Conservation (phyloP, 495 filamentous ascomycete genomes). For the Neurospora sp. region DNA sequence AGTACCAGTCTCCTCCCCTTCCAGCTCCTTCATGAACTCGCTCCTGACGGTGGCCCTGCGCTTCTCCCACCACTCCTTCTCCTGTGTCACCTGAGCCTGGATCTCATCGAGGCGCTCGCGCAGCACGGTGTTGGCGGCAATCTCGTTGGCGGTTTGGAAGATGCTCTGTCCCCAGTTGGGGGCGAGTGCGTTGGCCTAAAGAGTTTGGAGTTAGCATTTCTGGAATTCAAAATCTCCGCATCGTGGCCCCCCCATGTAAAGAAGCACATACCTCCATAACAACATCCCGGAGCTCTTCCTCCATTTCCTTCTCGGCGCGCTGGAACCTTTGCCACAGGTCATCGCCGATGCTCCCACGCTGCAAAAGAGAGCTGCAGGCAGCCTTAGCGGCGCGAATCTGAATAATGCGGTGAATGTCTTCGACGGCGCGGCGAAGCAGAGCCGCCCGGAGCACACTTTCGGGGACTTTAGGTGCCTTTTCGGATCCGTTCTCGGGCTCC, state of each 20-base stretch:
- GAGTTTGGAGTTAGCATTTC: slow-evolving; percentile 1
- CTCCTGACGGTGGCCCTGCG: slow-evolving; percentile 55
- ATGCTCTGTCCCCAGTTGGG: slow-evolving; percentile 87
- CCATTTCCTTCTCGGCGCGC: slow-evolving; percentile 92
- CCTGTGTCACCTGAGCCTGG: slow-evolving; percentile 53
- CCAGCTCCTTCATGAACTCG: slow-evolving; percentile 78
- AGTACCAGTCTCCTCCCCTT: slow-evolving; percentile 32
- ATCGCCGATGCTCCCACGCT: slow-evolving; percentile 88
- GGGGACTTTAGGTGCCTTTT: slow-evolving; percentile 65
- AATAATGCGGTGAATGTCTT: slow-evolving; percentile 86
- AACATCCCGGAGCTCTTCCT: slow-evolving; percentile 89
- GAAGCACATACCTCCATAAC: slow-evolving; percentile 64
- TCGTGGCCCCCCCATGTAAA: background rate
- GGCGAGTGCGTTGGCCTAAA: slow-evolving; percentile 71
- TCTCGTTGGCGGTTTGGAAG: slow-evolving; percentile 86
- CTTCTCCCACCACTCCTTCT: slow-evolving; percentile 91
- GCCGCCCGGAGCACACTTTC: slow-evolving; percentile 83
- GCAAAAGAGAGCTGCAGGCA: slow-evolving; percentile 69
- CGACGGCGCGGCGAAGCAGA: slow-evolving; percentile 77
- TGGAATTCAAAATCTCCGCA: background rate
- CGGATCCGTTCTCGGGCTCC: slow-evolving; percentile 57
- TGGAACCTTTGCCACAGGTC: slow-evolving; percentile 90
- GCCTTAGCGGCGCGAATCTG: slow-evolving; percentile 76
- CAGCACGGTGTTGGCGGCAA: slow-evolving; percentile 65
- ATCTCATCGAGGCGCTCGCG: slow-evolving; percentile 71